Conservation (phyloP, 257 asterid genomes). For the Solanum pennellii region DNA sequence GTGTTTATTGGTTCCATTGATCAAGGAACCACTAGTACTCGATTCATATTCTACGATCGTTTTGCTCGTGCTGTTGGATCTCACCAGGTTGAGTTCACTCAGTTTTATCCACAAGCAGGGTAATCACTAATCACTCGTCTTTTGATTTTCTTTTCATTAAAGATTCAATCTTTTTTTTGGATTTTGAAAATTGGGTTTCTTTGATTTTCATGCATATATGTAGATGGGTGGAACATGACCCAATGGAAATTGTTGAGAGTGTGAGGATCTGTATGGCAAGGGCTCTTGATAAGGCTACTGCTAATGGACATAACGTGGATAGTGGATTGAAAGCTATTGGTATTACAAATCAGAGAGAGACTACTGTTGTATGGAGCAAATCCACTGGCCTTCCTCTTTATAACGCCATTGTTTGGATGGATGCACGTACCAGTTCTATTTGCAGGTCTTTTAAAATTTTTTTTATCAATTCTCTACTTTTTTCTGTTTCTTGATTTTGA, state of each 20-base stretch:
- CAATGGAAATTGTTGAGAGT: constrained; percentile 85
- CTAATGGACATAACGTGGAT: constrained; percentile 69
- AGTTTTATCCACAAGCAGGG: constrained; percentile 88
- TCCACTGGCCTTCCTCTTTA: constrained; percentile 83
- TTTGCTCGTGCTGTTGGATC: constrained; percentile 58
- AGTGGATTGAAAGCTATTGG: constrained; percentile 91
- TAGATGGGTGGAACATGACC: constrained; percentile 99
- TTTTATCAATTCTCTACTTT: neutral
- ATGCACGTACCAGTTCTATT: constrained; percentile 72
- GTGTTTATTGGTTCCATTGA: constrained; percentile 76
- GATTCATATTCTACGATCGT: constrained; percentile 81
- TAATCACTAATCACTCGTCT: constrained; percentile 3
- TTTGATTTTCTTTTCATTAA: neutral
- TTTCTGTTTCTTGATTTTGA: neutral
- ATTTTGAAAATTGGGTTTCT: neutral
- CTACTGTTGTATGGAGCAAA: constrained; percentile 95
- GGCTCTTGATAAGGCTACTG: constrained; percentile 85
- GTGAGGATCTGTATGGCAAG: constrained; percentile 63
- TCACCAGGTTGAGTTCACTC: constrained; percentile 88
- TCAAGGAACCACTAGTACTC: constrained; percentile 95
- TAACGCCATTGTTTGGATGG: constrained; percentile 99
- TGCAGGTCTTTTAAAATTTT: constrained; percentile 47
- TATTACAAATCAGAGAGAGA: constrained; percentile 93
- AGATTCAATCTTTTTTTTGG: neutral
- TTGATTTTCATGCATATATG: neutral